Evolutionary conservation across 73 alveolate genomes (phyloP), one percentile per base, ranked within the genome.

Genomic region (Symbiodinium pilosum): DNA sequence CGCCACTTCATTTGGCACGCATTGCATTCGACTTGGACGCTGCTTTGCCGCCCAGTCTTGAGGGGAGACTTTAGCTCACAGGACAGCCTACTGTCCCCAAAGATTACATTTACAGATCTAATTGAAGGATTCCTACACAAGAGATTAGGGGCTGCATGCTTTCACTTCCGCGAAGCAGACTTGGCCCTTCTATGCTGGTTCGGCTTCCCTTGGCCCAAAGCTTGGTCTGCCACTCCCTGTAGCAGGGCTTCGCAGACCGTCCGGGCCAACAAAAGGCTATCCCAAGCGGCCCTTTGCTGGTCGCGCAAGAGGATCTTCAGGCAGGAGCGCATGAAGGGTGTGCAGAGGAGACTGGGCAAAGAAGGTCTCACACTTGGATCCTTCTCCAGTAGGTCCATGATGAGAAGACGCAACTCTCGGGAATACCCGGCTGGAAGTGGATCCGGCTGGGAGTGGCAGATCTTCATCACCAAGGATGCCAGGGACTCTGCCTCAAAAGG

Each of bases 401-500:
- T 26, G 1, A 64, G 81, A 2, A 24, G 38, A 38, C 38, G 24
- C 9, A 64, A 38, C 12, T 64, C 81, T 20, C 34, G 20, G 81
- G 81, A 64, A 64, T 64, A 64, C 30, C 12, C 18, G 81, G 81
- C 24, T 14, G 81, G 81, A 64, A 64, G 30, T 38, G 81, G 81
- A 64, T 26, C 81, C 38, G 81, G 81, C 81, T n/a, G 81, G 81
- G 81, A 64, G 12, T 64, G 81, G 34, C 81, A 64, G 81, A 64
- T 64, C 81, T 64, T n/a, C 38, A 28, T 64, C 38, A 64, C 81
- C 30, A 64, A 38, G 38, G 38, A 64, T 9, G 34, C 81, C 81
- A 64, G 81, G 38, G 81, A 64, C 81, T 64, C 81, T 43, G 87
- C 87, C 26, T 77, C 87, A 39, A 77, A 77, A 16, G 87, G 87